Base-by-base conservation (phyloP, 441 rosid genomes). In the Adansonia grandidieri region DNA sequence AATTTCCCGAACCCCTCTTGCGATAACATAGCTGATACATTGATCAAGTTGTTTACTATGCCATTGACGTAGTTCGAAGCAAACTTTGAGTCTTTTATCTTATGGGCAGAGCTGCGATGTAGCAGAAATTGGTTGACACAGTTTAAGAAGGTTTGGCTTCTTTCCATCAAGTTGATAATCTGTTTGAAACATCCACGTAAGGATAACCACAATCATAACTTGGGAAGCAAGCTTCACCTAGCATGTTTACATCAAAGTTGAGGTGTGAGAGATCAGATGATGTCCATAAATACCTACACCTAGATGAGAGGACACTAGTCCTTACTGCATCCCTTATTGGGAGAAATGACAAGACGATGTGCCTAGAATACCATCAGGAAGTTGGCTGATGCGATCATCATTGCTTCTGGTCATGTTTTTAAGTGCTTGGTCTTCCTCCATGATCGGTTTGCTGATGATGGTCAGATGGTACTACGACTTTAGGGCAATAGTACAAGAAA, bases 171-270 rank as follows among this genome's bases (percentile, higher is more conserved):
- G 1, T 4, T 6, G 57, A 53, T 47, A 47, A 2, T 9, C 10
- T 56, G 60, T 56, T n/a, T 17, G 2, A 17, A 6, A 9, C 9
- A 56, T 19, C 22, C 51, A 47, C 3, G 13, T 47, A 47, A 47
- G 13, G 2, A 56, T 56, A n/a, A 2, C 9, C 17, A 8, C 2
- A 56, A 2, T n/a, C 60, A 56, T n/a, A 8, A 56, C 9, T 2
- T 1, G 1, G 9, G 19, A 54, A 54, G 20, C 20, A n/a, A 8
- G 58, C n/a, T 15, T 54, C 58, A 15, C 20, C 20, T 2, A 2
- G 3, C 40, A 24, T 61, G 65, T 28, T 62, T 13, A 32, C 44
- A 63, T 63, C 68, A 63, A 63, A 28, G 45, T 62, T 62, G 67
- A 62, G 19, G 2, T 62, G 14, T 62, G 67, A 28, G 17, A 28